Conservation (phyloP, 2,329 filamentous ascomycete genomes). For the Trichoderma sp. region DNA sequence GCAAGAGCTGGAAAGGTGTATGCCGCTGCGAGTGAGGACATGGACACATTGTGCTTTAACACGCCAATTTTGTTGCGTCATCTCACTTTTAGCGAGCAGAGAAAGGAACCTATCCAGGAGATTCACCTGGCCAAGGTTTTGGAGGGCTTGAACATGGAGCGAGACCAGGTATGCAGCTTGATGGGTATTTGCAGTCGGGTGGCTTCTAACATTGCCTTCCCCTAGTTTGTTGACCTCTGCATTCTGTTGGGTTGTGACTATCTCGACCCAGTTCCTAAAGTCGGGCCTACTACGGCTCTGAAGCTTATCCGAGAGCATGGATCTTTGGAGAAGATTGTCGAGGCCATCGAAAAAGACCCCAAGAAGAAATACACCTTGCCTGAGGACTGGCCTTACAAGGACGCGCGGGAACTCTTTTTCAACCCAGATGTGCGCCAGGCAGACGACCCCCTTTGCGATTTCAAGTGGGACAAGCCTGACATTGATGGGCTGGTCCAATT, state of each 20-base stretch:
- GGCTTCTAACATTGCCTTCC: background rate
- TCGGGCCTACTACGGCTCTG: conserved; percentile 86
- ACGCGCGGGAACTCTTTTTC: conserved; percentile 89
- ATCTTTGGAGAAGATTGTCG: conserved; percentile 81
- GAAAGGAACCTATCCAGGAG: conserved; percentile 96
- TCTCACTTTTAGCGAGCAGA: conserved; percentile 93
- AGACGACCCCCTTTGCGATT: conserved; percentile 84
- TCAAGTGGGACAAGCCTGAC: conserved; percentile 96
- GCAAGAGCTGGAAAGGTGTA: conserved; percentile 93
- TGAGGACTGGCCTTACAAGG: conserved; percentile 94
- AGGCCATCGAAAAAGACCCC: conserved; percentile 69
- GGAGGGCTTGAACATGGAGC: conserved; percentile 83
- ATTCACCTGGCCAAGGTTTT: conserved; percentile 85
- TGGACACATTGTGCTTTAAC: conserved; percentile 97
- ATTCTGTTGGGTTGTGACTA: conserved; percentile 98
- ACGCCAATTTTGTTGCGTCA: conserved; percentile 86
- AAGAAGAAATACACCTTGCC: conserved; percentile 81
- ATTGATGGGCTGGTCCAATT: conserved; percentile 86
- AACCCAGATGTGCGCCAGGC: conserved; percentile 82
- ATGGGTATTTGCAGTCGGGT: background rate
- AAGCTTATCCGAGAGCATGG: conserved; percentile 93
- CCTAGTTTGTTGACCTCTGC: conserved; percentile 86
- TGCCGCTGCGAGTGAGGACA: conserved; percentile 94
- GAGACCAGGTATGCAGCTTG: conserved; percentile 62
- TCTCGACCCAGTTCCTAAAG: conserved; percentile 90